Conservation (phyloP, 2,329 filamentous ascomycete species). For the Colletotrichum sp. region DNA sequence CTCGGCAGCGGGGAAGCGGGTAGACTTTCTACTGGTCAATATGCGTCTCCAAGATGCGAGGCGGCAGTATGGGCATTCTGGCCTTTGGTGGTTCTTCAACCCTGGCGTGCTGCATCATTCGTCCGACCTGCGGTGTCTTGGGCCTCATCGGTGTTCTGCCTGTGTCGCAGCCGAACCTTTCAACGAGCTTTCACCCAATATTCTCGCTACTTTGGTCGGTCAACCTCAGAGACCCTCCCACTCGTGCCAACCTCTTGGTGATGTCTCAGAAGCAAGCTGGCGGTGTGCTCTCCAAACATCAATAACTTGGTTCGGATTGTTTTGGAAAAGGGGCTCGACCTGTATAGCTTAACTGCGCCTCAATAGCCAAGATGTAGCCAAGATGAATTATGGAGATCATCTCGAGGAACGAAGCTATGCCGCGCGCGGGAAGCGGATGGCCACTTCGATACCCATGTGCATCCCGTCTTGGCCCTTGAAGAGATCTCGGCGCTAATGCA, state of each 20-base stretch:
- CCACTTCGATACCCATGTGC: neutral
- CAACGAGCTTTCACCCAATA: neutral
- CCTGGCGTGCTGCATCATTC: neutral
- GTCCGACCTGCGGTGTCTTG: constrained; percentile 8
- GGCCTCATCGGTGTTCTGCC: neutral
- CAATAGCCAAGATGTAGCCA: neutral
- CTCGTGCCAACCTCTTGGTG: neutral
- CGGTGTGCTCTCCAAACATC: neutral
- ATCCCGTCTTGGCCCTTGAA: neutral
- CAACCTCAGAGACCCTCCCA: neutral
- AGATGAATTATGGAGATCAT: neutral
- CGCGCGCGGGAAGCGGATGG: neutral
- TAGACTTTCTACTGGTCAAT: neutral
- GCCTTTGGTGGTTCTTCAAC: neutral
- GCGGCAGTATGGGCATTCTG: neutral
- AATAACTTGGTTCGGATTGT: neutral
- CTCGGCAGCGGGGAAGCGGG: neutral
- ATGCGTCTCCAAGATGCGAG: neutral
- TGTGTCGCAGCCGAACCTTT: neutral
- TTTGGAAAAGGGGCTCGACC: neutral
- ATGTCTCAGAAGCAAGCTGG: neutral
- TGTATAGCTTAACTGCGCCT: neutral
- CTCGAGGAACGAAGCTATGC: neutral
- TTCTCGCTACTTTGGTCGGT: neutral
- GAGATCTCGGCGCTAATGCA: constrained; percentile 1